These are phyloP conservation scores for Tricholoma matsutake DNA, from an alignment of 768 basidiomycete species.

Conservation along the genomic window DNA sequence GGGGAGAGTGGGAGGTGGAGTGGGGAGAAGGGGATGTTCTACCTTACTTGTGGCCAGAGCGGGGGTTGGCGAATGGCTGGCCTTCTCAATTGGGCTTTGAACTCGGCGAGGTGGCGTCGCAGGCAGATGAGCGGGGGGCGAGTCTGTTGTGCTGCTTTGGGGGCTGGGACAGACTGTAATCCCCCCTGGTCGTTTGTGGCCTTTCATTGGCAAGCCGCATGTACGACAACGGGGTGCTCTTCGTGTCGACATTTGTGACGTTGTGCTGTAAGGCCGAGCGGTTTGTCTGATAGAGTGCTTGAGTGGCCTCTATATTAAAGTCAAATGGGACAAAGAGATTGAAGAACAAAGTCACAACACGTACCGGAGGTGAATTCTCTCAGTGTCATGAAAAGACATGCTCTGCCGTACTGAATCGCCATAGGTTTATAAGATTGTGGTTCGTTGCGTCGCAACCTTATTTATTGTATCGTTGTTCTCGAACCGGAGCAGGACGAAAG, in stretches of 20 bases:
- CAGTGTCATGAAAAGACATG: background rate
- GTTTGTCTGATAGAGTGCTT: background rate
- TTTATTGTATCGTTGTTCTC: background rate
- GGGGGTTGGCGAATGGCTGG: slow-evolving; percentile 1
- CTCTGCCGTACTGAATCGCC: background rate
- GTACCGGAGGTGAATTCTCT: background rate
- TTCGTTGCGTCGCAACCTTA: background rate
- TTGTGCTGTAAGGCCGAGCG: background rate
- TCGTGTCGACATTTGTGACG: background rate
- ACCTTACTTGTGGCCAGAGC: background rate
- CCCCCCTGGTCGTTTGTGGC: slow-evolving; percentile 34
- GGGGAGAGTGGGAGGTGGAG: background rate
- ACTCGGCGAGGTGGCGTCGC: slow-evolving; percentile 3
- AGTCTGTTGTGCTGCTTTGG: background rate
- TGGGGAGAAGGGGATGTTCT: background rate
- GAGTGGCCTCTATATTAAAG: background rate
- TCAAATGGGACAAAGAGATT: background rate
- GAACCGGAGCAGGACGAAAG: background rate
- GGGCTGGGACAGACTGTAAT: slow-evolving; percentile 26
- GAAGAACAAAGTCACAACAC: background rate
- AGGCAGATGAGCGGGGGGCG: slow-evolving; percentile 4
- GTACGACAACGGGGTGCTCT: slow-evolving; percentile 31
- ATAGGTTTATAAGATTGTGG: background rate
- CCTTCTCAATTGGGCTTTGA: background rate
- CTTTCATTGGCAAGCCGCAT: slow-evolving; percentile 35